Evolutionary conservation across 371 early-diverging fungal species (phyloP), one percentile per base, ranked within the genome.

Genomic region (Mucor mucedo): DNA sequence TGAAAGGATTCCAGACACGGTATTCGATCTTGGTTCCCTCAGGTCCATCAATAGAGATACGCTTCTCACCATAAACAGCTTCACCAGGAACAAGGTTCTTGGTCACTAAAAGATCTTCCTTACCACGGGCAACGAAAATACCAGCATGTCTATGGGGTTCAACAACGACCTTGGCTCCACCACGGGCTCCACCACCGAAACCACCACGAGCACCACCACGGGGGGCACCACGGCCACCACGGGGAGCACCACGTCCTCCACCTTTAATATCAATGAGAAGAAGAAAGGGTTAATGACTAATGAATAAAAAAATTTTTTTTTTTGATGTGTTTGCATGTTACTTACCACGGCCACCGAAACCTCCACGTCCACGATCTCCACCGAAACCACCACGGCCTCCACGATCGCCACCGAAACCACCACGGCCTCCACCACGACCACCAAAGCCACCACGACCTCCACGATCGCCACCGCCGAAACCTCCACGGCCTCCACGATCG

Each of bases 1-100:
- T 92, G 94, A 98, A 99, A 62, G 98, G 99, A 86, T 99, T 99
- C 99, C 99, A 99, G 57, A 98, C 97, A 72, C 99, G 91, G 87
- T 99, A 99, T 87, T 99, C 99, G 47, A 92, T 90, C 88, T 99
- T 99, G 77, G 94, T 89, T 49, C 96, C 94, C 57, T 99, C 98
- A 59, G 90, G 83, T 62, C 94, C 95, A 69, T 96, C 97, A 35
- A 98, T 94, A 30, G 94, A 87, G 71, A 99, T 95, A 73, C 99
- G 90, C 91, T 99, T 99, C 84, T 99, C 99, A 59, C 97, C 97
- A 78, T 99, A 99, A 49, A 99, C 99, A 64, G 93, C 84, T 79
- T 98, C 95, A 49, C 99, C 99, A 62, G 99, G 98, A 28, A 97
- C 97, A 69, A 99, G 77, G 87, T 99, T 99, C 90, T 95, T 96